Evolutionary conservation across 371 early-diverging fungal species (phyloP), one percentile per base, ranked within the genome.

Genomic region (Apophysomyces trapeziformis): DNA sequence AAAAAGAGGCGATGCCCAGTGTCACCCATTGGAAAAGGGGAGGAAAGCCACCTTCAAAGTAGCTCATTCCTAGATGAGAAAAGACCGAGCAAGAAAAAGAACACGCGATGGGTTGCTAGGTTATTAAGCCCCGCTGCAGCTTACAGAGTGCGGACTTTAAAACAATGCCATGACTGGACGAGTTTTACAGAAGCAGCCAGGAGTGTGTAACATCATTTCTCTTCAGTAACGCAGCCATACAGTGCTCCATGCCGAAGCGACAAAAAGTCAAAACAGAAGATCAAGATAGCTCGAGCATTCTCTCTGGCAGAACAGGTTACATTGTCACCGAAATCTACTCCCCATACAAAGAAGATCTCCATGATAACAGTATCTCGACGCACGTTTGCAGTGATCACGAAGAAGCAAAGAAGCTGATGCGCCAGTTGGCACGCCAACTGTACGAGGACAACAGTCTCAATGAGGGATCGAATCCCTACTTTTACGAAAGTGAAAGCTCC

Each of bases 1-100:
- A 75, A 36, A 76, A 78, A 13, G 68, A 36, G 78, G n/a, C 7
- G 75, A 57, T 35, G 63, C 43, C 73, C 71, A 73, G 16, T 73
- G 71, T 16, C 37, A 14, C 57, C 57, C 64, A 63, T 57, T 38
- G 37, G 4, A 37, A 58, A 37, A 58, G 13, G 58, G 18, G 37
- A 39, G 11, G 58, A 58, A 32, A 58, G 37, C 32, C 3, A 26
- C 32, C 32, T 26, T 26, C 32, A 26, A 26, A 26, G 32, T 26
- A 26, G 32, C 32, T 26, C 32, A 26, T 26, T 26, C 32, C 32
- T 26, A 26, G 32, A 26, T 26, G 32, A 26, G 3, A 26, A 26
- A 26, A 26, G 3, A 26, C 32, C 32, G 32, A 26, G 32, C 32
- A 26, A 26, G 32, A 26, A 26, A 26, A 26, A 26, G 32, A 26